These are phyloP conservation scores for Amanita rimosa DNA, from an alignment of 768 basidiomycete genomes.

Conservation along the genomic window DNA sequence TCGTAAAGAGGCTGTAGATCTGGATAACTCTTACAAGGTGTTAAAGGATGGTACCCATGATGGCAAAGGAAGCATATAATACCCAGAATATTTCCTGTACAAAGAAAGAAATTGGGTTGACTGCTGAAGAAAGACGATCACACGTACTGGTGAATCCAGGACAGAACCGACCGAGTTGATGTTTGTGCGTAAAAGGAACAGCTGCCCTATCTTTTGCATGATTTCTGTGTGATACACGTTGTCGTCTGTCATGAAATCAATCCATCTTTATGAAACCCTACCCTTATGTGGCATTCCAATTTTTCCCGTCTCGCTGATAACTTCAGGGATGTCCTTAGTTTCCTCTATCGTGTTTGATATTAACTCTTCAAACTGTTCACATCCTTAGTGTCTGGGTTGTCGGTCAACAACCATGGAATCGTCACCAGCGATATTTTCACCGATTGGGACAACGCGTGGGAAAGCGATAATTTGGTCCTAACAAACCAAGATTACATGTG, in stretches of 20 bases:
- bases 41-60: not conserved
- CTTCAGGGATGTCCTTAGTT: constrained; percentile 92
- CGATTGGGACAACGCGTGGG: constrained; percentile 91
- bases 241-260: constrained; percentile 6
- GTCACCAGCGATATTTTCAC: constrained; percentile 89
- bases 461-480: constrained; percentile 93
- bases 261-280: constrained; percentile 15
- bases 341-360: constrained; percentile 92
- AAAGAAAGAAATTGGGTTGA: constrained; percentile 4
- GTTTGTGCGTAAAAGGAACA: constrained; percentile 88
- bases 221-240: constrained; percentile 50
- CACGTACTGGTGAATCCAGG: constrained; percentile 81
- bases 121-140: not conserved
- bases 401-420: constrained; percentile 3
- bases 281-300: constrained; percentile 85
- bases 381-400: not conserved
- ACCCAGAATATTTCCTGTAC: constrained; percentile 90
- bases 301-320: constrained; percentile 89
- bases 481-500: constrained; percentile 4
- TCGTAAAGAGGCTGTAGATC: constrained; percentile 94
- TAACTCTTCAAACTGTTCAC: constrained; percentile 75
- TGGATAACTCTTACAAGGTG: constrained; percentile 61
- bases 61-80: constrained; percentile 15
- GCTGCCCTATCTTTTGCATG: constrained; percentile 93
- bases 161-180: constrained; percentile 95